These are phyloP conservation scores for Pichia sp. DNA, from an alignment of 1,139 yeast genomes.

Conservation along the genomic window DNA sequence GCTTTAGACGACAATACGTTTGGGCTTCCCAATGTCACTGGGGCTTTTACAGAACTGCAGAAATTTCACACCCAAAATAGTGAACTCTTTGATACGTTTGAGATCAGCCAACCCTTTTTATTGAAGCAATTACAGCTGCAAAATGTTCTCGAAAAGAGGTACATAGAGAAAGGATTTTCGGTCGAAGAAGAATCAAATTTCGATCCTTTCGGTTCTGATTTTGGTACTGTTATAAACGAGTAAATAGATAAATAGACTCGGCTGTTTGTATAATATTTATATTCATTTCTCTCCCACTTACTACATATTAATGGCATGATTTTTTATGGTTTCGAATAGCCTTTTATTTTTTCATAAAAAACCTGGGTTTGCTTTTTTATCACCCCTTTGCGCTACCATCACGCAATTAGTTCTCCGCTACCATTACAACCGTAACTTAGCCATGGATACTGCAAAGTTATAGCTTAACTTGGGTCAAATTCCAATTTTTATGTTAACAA, in stretches of 20 bases:
- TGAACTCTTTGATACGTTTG: not conserved
- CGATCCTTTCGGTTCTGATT: not conserved
- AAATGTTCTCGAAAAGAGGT: conserved; percentile 11
- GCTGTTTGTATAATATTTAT: not conserved
- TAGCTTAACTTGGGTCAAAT: too few species aligned
- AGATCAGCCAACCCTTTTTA: conserved; percentile 5
- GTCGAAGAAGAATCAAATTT: conserved; percentile 3
- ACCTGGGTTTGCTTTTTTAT: not conserved
- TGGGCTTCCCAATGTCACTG: not conserved
- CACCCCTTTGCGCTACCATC: too few species aligned
- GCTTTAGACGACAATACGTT: not conserved
- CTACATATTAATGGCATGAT: not conserved
- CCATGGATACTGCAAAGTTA: too few species aligned
- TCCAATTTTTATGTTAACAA: too few species aligned
- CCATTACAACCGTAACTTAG: too few species aligned
- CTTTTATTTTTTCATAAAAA: not conserved
- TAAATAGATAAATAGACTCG: not conserved
- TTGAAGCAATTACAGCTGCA: conserved; percentile 16
- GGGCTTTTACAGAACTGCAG: not conserved
- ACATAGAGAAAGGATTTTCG: not conserved
- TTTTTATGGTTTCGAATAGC: not conserved
- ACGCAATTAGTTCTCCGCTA: too few species aligned
- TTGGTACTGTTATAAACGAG: not conserved
- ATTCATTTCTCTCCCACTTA: not conserved
- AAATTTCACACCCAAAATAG: not conserved